These are phyloP conservation scores for Brettanomyces anomalus DNA, from an alignment of 805 yeast genomes.

Conservation along the genomic window DNA sequence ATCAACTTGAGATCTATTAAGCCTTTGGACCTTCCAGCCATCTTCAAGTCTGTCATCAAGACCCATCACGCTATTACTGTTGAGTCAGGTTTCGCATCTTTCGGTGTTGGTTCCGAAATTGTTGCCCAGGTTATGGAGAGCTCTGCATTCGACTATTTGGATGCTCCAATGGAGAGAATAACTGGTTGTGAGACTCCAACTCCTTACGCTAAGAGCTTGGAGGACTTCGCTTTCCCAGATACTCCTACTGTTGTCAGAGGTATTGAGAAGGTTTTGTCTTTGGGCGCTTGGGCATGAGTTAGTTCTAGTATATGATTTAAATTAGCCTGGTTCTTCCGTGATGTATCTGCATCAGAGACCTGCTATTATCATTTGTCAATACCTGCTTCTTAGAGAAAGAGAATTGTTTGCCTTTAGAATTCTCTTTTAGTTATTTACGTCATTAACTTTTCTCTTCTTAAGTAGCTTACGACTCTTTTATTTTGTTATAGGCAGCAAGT, in stretches of 20 bases:
- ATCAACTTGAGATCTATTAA: conserved; percentile 93
- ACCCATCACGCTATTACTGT: conserved; percentile 94
- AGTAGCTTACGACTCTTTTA: background rate
- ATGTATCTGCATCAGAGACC: too few relatives aligned
- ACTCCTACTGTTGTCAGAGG: conserved; percentile 84
- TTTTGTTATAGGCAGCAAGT: background rate
- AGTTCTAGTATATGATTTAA: background rate
- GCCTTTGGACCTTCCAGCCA: conserved; percentile 87
- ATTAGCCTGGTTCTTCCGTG: too few relatives aligned
- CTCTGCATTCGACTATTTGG: conserved; percentile 96
- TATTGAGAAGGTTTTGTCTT: conserved; percentile 66
- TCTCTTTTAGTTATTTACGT: conserved; percentile 1
- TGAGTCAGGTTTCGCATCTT: conserved; percentile 96
- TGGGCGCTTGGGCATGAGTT: conserved; percentile 28
- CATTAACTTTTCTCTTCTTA: too few relatives aligned
- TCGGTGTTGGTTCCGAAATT: conserved; percentile 98
- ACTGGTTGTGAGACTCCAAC: conserved; percentile 99
- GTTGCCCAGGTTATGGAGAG: conserved; percentile 97
- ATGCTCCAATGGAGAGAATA: conserved; percentile 97
- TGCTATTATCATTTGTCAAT: too few relatives aligned
- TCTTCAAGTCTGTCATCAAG: conserved; percentile 84
- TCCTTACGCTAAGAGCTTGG: conserved; percentile 93
- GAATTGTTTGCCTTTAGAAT: conserved; percentile 1
- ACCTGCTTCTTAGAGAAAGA: too few relatives aligned
- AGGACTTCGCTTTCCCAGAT: conserved; percentile 98